Base-by-base conservation (phyloP, 2,329 filamentous ascomycete genomes). In the Microdochium nivale region DNA sequence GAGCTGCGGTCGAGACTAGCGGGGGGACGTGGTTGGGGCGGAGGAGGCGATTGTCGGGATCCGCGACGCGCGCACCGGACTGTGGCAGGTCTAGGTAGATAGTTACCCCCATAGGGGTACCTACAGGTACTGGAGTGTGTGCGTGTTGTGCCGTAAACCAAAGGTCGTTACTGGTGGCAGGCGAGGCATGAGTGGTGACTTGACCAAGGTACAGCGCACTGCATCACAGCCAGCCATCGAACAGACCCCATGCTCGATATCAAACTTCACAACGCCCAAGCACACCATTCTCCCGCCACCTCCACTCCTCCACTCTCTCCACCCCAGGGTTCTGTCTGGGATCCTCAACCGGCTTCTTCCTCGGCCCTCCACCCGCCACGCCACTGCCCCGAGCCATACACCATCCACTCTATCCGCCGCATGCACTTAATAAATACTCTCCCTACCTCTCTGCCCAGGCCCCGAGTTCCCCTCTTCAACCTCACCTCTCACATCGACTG, bases 311-410 rank as follows among this genome's bases (percentile, higher is more conserved):
- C 16, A 44, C 21, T 16, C 40, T 23, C 23, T 44, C 40, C 40
- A 44, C 40, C 40, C 40, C 40, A 44, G 40, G 40, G 40, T 44
- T 44, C 10, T 11, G 16, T 23, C 40, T 19, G 23, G 40, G 40
- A 44, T 44, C 40, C 40, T 44, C 13, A 44, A 13, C 40, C 40
- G 40, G 40, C 40, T 44, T 44, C 40, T 19, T 44, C 40, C 40
- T 44, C 40, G 40, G 40, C 40, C 40, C 40, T 44, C 40, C 40
- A 44, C 40, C 40, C 40, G 40, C 40, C 40, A 44, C 40, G 40
- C 40, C 40, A 44, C 40, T 24, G 3, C n/a, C 40, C 40, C 40
- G 8, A 24, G 8, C 21, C 40, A 44, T 7, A 44, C 33, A 40
- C 35, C 35, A n/a, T n/a, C 14, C 30, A 8, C 30, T 14, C 30